Base-by-base conservation (phyloP, 2,329 filamentous ascomycete genomes). In the Aspergillus phoenicis region DNA sequence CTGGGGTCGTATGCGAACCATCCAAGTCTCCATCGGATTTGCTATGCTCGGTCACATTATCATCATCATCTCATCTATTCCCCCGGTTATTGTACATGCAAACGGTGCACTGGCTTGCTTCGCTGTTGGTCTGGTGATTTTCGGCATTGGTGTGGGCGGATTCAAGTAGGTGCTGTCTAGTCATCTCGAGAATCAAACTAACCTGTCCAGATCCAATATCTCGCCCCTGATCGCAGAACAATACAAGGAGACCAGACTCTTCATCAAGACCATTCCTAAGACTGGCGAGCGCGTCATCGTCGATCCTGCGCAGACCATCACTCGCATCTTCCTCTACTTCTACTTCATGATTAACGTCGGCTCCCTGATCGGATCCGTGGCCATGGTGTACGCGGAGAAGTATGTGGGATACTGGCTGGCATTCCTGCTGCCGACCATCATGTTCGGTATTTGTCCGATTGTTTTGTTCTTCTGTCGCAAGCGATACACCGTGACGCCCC, bases 61-160 rank as follows among this genome's bases (percentile, higher is more conserved):
- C 62, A 81, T 92, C 26, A 87, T 89, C 62, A 77, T 87, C 33
- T 85, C 89, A 3, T 84, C 89, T n/a, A 76, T 89, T 1, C 89
- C 89, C 0, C 71, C 75, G 5, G 85, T 90, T 49, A 87, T 92
- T 57, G 79, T 83, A 51, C 76, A 86, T 67, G 75, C 77, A 38
- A 82, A 85, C 26, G 78, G 81, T 22, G 81, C 87, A 1, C 83
- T 91, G 33, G 87, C 80, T 2, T 87, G 85, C 55, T 89, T 91
- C 69, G 74, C 88, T 11, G 76, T 87, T 24, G 85, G 86, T 36
- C 83, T 90, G 64, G 76, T 90, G 54, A 82, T 92, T 70, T 85
- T 92, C 68, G 89, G 89, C 20, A 77, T 91, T 36, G 90, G 90
- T 41, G 91, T 89, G 1, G 90, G 90, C 61, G 89, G 91, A 68